Evolutionary conservation across 495 filamentous ascomycete species (phyloP), one percentile per base, ranked within the genome.

Genomic region (Evernia prunastri): DNA sequence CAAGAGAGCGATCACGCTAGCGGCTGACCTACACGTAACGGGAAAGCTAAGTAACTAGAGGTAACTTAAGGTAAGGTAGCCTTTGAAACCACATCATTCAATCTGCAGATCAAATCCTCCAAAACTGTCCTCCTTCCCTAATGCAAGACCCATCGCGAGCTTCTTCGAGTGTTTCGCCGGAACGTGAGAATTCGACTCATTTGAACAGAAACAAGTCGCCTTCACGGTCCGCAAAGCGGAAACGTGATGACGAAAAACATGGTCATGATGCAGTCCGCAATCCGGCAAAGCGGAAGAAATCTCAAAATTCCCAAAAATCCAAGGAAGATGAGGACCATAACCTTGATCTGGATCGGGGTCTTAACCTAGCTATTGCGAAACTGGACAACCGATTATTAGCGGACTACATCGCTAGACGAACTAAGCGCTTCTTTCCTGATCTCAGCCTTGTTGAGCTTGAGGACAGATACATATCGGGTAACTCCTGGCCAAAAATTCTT

Each of bases 371-470:
- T 0, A 90, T 97, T 72, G 84, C 85, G 35, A 81, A 84, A 40
- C 89, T 98, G 86, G 89, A 96, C 66, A 86, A 82, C 56, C 81
- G 83, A 61, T 77, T 97, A 42, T 73, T 96, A n/a, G 89, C 92
- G 0, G 94, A 97, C 73, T 85, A 96, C 72, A 75, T 96, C 64
- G 86, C 85, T n/a, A 86, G 93, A 70, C 84, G 87, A 69, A 87
- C 86, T 45, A 84, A 82, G 68, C 81, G 85, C n/a, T 92, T 89
- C 67, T 87, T 90, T 36, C 86, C 84, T 42, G 84, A 92, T 54
- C 72, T 97, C 57, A 96, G 87, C 67, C 78, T 83, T 2, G 83
- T 97, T 27, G 94, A 98, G 74, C 75, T 96, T 43, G 86, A 87
- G 63, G 92, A 96, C 73, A 76, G 86, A 65, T 86, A 89, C 64